Conservation (phyloP, 208 protist genomes). For the Jaenimonas drosophilae region DNA sequence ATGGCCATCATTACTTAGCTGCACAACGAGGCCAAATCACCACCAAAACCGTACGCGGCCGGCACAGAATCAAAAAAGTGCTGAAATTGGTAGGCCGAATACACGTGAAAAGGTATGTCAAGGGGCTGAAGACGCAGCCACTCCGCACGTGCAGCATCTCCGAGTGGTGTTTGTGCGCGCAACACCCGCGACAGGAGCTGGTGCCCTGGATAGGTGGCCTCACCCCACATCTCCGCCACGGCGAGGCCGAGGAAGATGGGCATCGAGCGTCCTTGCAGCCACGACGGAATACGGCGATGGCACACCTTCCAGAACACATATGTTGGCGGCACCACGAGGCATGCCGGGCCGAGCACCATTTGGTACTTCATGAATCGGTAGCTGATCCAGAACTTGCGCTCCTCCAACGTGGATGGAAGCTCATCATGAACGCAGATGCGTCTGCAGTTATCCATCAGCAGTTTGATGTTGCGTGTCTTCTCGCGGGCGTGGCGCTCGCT, state of each 20-base stretch:
- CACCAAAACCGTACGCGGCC: conserved; percentile 64
- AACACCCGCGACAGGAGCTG: conserved; percentile 72
- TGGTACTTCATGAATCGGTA: conserved; percentile 89
- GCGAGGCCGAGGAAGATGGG: conserved; percentile 56
- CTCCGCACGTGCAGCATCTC: conserved; percentile 84
- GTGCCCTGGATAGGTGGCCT: conserved; percentile 76
- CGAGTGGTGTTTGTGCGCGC: conserved; percentile 78
- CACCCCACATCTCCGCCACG: conserved; percentile 72
- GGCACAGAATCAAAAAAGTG: conserved; percentile 64
- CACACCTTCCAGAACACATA: conserved; percentile 83
- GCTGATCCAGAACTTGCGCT: conserved; percentile 78
- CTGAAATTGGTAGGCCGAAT: conserved; percentile 75
- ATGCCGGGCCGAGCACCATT: conserved; percentile 65
- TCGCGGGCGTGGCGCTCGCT: conserved; percentile 78
- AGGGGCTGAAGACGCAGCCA: conserved; percentile 81
- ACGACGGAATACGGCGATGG: conserved; percentile 48
- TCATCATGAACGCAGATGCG: conserved; percentile 74
- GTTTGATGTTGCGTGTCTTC: conserved; percentile 77
- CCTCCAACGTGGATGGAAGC: conserved; percentile 71
- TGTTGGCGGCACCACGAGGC: conserved; percentile 63
- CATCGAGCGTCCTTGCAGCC: conserved; percentile 51
- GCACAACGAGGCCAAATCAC: conserved; percentile 59
- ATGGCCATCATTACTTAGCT: conserved; percentile 10
- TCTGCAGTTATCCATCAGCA: conserved; percentile 88
- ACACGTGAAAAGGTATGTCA: conserved; percentile 77